Base-by-base conservation (phyloP, 306 rosid species). In the Medicago truncatula region DNA sequence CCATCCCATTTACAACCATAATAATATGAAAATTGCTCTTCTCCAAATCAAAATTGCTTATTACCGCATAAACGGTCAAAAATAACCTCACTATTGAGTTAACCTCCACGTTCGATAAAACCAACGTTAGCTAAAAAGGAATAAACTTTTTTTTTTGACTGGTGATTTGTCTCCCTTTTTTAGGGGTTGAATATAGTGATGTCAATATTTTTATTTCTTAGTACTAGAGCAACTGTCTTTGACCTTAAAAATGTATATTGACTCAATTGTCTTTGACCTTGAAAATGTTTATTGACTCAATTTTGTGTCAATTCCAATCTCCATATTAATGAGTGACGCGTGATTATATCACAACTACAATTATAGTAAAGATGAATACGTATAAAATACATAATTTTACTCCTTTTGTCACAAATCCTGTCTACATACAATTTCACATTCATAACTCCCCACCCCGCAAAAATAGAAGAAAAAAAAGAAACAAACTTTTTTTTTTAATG, bases 381-480 rank as follows among this genome's bases (percentile, higher is more conserved):
- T 66, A 15, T 0, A 31, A 52, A 63, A 25, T 40, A 28, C 2
- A n/a, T n/a, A 31, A 3, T 1, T 6, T 20, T 46, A 9, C 75
- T 34, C 38, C 75, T 28, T 64, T 57, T 2, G 63, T 56, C 69
- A 66, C 83, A 47, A 64, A 73, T 80, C 36, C 64, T 21, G 75
- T 40, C 20, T 46, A 60, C 31, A 73, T 67, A 20, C 75, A 70
- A 3, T 8, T 5, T 52, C 56, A 1, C 52, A 58, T 67, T 43
- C 69, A 77, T 44, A 11, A 4, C 11, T 69, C 49, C 31, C 40
- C 49, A 6, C 4, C 16, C 28, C 4, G 1, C 2, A 9, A 11
- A 58, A 1, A 23, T 11, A 75, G 23, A 13, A 34, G 0, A 18
- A 12, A 17, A 34, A 1, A 18, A 12, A 17, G 5, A 34, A 31